A percentile compares a stretch with the other conserved stretches of the same genome.
Conservation (phyloP, 441 rosid species). For the Hura crepitans region DNA sequence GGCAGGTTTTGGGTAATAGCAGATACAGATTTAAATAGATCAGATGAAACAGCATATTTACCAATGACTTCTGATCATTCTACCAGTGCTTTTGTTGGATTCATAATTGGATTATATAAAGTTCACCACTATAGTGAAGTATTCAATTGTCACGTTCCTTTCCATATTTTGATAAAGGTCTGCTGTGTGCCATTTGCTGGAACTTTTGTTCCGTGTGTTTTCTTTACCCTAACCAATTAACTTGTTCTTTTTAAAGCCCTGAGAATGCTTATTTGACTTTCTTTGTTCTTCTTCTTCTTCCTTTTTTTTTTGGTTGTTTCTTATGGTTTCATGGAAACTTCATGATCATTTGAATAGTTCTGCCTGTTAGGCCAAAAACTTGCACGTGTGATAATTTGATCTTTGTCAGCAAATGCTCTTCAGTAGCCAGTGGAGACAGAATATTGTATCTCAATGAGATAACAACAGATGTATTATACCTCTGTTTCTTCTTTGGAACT, state of each 20-base stretch:
- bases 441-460: not conserved
- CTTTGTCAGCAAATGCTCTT: too few relatives aligned
- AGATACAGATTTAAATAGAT: not conserved
- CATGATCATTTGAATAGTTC: too few relatives aligned
- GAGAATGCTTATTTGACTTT: not conserved
- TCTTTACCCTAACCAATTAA: not conserved
- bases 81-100: not conserved
- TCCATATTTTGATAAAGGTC: not conserved
- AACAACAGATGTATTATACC: too few relatives aligned
- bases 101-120: not conserved
- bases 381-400: too few relatives aligned
- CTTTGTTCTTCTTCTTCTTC: too few relatives aligned
- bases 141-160: not conserved
- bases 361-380: too few relatives aligned
- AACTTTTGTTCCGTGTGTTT: not conserved
- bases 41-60: not conserved
- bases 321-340: too few relatives aligned
- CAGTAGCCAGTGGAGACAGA: too few relatives aligned
- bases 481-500: not conserved
- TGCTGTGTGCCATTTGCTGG: not conserved
- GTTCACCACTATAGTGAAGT: not conserved
- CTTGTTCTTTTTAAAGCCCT: not conserved
- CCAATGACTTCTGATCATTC: not conserved
- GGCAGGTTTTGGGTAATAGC: not conserved
- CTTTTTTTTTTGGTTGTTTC: too few relatives aligned